Evolutionary conservation across 1,284 basidiomycete genomes (phyloP), one percentile per base, ranked within the genome.

Genomic region (Porodaedalea pini): DNA sequence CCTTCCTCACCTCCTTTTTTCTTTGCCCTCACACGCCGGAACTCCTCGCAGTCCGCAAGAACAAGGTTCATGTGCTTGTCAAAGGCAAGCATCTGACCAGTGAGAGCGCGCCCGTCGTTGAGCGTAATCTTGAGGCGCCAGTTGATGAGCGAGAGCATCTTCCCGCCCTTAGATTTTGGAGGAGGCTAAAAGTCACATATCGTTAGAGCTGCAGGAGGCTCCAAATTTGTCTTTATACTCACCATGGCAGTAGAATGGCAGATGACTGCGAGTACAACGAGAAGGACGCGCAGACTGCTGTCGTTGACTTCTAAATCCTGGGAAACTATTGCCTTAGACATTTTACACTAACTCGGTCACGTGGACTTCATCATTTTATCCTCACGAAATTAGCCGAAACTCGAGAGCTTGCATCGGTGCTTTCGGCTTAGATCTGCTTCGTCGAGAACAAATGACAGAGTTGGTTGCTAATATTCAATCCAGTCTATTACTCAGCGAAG

Each of bases 51-150:
- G 66, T 99, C 96, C 11, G 95, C 94, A 56, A 99, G 78, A 51
- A 99, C 97, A 65, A 99, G 82, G 76, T 99, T 99, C 96, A 99
- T 99, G 77, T 99, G 97, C 68, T 92, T 89, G 79, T 99, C 97
- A 71, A 98, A 99, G 51, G 97, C 97, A 69, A 99, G 88, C 90
- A 99, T 96, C 76, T 98, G 97, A 48, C 97, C 97, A 44, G 92
- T 93, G 66, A 99, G 80, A 58, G 92, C 85, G 69, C 97, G 90
- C 59, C 94, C 94, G 75, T 99, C 97, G 84, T 97, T 98, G 74
- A 99, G 88, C 56, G 95, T 98, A 62, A 99, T 88, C 76, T 93
- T 95, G 66, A 99, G 83, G 70, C 96, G 83, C 88, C 96, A 98
- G 78, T 98, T 96, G 78, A 99, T 87, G 75, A 99, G 88, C 71